phyloP scores from a whole-genome alignment of 2,329 filamentous ascomycete genomes.

The Alternaria dauci region DNA sequence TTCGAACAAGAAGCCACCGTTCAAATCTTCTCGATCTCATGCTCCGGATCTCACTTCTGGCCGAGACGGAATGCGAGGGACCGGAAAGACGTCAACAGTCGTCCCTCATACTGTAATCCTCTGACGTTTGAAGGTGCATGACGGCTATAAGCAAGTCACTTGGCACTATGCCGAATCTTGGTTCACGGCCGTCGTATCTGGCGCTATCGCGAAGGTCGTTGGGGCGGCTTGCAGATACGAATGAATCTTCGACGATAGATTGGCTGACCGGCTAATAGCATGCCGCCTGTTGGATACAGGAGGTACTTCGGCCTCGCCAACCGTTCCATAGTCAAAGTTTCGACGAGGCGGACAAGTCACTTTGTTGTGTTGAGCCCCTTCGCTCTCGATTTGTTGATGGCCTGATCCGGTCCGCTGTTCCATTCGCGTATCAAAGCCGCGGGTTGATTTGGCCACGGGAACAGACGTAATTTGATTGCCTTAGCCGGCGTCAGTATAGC shows the following conservation, averaged over 20 bases:
- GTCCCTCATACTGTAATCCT: neutral
- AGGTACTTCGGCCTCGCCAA: neutral
- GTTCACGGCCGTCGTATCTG: neutral
- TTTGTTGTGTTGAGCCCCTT: neutral
- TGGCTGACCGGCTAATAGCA: slow-evolving; percentile 27
- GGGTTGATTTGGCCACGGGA: neutral
- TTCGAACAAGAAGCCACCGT: neutral
- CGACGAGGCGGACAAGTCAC: neutral
- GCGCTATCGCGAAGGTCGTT: neutral
- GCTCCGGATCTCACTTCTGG: neutral
- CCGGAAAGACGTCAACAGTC: neutral
- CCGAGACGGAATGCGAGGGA: neutral
- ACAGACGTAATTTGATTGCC: neutral
- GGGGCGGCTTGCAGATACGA: slow-evolving; percentile 12
- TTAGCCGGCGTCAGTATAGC: slow-evolving; percentile 7
- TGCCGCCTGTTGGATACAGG: slow-evolving; percentile 2
- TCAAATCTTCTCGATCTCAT: neutral
- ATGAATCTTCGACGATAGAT: slow-evolving; percentile 5
- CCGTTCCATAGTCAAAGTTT: neutral
- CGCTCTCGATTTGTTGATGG: neutral
- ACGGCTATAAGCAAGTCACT: slow-evolving; percentile 4
- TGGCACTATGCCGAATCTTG: neutral
- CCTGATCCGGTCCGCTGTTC: slow-evolving; percentile 9
- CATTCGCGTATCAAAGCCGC: slow-evolving; percentile 7
- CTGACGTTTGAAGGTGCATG: neutral